These are phyloP conservation scores for Oryza nivara DNA, from an alignment of 176 grass and related monocot genomes.

Conservation along the genomic window DNA sequence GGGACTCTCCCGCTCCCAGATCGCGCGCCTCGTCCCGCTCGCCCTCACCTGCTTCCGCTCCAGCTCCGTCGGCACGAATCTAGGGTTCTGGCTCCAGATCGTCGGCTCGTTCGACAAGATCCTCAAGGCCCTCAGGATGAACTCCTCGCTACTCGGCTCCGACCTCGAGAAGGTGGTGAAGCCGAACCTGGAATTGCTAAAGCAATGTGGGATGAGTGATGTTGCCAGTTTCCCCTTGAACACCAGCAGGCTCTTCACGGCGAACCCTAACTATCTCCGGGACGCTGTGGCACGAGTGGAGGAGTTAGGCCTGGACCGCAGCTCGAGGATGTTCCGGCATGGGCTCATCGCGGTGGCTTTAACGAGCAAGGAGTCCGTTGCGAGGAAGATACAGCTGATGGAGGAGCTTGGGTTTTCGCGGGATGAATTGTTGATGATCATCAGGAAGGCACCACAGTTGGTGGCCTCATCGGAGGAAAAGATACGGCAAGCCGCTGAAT, in stretches of 20 bases:
- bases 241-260: not conserved
- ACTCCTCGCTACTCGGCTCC: not conserved
- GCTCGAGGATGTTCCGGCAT: slow-evolving; percentile 27
- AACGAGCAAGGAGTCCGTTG: too few species aligned
- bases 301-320: not conserved
- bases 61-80: not conserved
- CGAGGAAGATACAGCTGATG: too few species aligned
- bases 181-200: slow-evolving; percentile 44
- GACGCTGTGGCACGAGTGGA: not conserved
- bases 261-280: not conserved
- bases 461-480: not conserved
- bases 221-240: slow-evolving; percentile 11
- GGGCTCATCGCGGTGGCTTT: not conserved
- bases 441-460: too few species aligned
- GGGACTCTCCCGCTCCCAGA: slow-evolving; percentile 21
- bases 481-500: not conserved
- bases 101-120: slow-evolving; percentile 25
- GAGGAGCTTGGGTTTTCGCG: too few species aligned
- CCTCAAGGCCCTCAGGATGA: not conserved
- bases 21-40: not conserved
- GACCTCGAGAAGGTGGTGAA: slow-evolving; percentile 23
- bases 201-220: slow-evolving; percentile 9
- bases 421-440: too few species aligned
- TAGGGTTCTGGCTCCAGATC: slow-evolving; percentile 32
- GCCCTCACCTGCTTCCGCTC: not conserved